These are phyloP conservation scores for Acer yangbiense DNA, from an alignment of 345 rosid genomes.

Conservation along the genomic window DNA sequence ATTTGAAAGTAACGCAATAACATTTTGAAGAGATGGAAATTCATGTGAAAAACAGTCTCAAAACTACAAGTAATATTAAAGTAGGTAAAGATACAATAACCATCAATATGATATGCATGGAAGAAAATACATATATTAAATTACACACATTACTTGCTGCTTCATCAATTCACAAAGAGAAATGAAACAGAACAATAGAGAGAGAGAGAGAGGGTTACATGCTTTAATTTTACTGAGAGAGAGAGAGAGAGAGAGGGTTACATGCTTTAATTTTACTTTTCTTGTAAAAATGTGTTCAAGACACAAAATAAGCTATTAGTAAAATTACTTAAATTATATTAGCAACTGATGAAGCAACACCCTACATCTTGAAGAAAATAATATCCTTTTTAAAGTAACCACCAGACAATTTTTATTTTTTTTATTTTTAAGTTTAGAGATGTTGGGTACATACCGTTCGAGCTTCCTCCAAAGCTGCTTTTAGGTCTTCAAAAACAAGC, in stretches of 20 bases:
- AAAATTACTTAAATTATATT: background rate
- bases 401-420: background rate
- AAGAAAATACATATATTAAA: background rate
- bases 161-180: too few species aligned
- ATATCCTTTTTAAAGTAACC: background rate
- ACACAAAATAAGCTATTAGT: background rate
- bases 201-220: background rate
- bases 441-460: slow-evolving; percentile 54
- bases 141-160: background rate
- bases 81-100: background rate
- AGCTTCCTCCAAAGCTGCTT: slow-evolving; percentile 98
- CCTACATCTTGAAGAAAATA: background rate
- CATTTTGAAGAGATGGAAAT: background rate
- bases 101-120: slow-evolving; percentile 14
- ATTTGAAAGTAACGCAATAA: background rate
- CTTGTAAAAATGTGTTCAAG: background rate
- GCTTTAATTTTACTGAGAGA: background rate
- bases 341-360: background rate
- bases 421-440: background rate
- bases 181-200: background rate
- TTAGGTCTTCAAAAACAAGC: slow-evolving; percentile 89
- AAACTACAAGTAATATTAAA: background rate
- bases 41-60: background rate
- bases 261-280: background rate
- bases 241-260: background rate